A percentile compares a stretch with the other conserved stretches of the same genome.
Evolutionary conservation across 2,329 filamentous ascomycete genomes (phyloP).

Genomic region (Calonectria ilicicola): DNA sequence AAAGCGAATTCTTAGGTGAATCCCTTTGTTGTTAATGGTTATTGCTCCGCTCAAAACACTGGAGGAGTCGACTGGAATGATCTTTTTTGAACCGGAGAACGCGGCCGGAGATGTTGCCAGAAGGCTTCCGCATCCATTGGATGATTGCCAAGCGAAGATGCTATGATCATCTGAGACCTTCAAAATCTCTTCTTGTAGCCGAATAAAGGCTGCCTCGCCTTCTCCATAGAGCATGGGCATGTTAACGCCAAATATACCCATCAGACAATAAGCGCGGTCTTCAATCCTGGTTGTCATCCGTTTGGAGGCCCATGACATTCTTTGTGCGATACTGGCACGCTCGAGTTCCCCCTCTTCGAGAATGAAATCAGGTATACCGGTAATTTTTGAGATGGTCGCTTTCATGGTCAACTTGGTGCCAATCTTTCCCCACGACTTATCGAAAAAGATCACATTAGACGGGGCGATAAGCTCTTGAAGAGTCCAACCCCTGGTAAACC

Average conservation of each 20-base stretch:
- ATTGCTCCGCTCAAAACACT: not conserved
- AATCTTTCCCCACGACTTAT: conserved; percentile 12
- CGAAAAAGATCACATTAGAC: conserved; percentile 14
- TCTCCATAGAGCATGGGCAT: conserved; percentile 37
- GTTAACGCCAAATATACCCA: conserved; percentile 34
- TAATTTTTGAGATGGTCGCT: conserved; percentile 7
- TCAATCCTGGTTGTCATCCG: conserved; percentile 31
- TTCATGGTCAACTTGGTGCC: conserved; percentile 12
- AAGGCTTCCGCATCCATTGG: not conserved
- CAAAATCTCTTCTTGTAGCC: conserved; percentile 40
- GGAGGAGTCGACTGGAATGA: not conserved
- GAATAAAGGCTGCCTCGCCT: conserved; percentile 34
- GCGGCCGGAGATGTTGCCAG: not conserved
- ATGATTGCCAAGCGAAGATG: conserved; percentile 33
- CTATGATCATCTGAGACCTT: conserved; percentile 33
- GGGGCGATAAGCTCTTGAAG: conserved; percentile 33
- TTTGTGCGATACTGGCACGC: conserved; percentile 19
- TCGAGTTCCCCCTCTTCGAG: conserved; percentile 5
- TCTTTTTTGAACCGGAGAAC: not conserved
- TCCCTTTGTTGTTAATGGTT: not conserved
- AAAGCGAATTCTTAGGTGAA: not conserved
- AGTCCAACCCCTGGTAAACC: conserved; percentile 37
- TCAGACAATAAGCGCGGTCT: conserved; percentile 35
- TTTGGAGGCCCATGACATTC: conserved; percentile 35
- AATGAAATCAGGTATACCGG: conserved; percentile 20